Evolutionary conservation across 257 asterid species (phyloP).

Genomic region (Solanum sitiens): DNA sequence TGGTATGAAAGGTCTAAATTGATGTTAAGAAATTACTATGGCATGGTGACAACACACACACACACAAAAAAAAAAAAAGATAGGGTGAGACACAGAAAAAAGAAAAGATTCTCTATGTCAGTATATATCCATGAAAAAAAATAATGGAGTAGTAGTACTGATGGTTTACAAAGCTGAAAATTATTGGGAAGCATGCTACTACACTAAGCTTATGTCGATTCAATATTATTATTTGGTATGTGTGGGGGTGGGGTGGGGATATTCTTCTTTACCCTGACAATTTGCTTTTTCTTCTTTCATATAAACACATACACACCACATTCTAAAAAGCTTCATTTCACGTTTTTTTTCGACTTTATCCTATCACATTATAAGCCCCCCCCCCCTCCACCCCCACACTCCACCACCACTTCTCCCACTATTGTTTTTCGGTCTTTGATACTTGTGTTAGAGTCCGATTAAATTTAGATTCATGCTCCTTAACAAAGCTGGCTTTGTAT

Average conservation of each 20-base stretch:
- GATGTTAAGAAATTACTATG: neutral
- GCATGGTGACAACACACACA: neutral
- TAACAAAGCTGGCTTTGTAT: no score
- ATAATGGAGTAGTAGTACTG: neutral
- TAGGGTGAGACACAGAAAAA: neutral
- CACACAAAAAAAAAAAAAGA: neutral
- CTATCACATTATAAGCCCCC: neutral
- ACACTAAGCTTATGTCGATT: neutral
- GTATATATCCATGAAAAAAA: neutral
- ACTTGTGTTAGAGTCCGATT: accelerated
- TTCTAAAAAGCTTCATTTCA: neutral
- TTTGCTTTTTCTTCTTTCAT: neutral
- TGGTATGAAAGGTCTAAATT: neutral
- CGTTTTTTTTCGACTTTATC: neutral
- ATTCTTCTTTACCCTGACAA: neutral
- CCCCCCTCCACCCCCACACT: no score
- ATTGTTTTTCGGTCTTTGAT: no score
- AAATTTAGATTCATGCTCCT: no score
- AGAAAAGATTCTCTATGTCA: neutral
- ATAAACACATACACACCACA: neutral
- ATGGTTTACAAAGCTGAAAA: neutral
- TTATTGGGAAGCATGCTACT: conserved; percentile 1
- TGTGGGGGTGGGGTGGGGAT: neutral
- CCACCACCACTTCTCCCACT: neutral
- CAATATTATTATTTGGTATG: neutral